Conservation (phyloP, 768 basidiomycete species). For the Mycena sanguinolenta region DNA sequence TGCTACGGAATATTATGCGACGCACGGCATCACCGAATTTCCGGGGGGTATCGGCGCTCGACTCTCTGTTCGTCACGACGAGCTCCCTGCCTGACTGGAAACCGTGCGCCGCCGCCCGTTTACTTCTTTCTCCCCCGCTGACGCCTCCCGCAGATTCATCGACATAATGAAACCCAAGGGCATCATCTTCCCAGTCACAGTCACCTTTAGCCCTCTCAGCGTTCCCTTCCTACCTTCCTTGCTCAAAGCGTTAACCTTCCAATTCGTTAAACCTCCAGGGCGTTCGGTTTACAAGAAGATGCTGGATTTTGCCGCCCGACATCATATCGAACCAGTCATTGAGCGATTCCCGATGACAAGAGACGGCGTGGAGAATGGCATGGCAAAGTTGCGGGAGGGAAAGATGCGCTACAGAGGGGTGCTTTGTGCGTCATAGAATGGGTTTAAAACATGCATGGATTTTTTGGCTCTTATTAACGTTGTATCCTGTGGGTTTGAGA, state of each 20-base stretch:
- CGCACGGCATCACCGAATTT: conserved; percentile 41
- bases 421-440: conserved; percentile 4
- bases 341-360: conserved; percentile 48
- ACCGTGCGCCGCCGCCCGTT: no score
- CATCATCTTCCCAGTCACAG: conserved; percentile 4
- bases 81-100: conserved; percentile 25
- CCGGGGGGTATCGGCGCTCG: conserved; percentile 38
- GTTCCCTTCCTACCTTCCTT: conserved; percentile 1
- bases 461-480: no score
- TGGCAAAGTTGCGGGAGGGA: conserved; percentile 23
- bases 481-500: neutral
- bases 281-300: conserved; percentile 37
- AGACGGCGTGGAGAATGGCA: conserved; percentile 38
- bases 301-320: conserved; percentile 49
- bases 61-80: conserved; percentile 45
- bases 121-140: no score
- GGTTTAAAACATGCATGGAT: no score
- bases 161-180: conserved; percentile 13
- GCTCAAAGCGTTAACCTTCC: conserved; percentile 8
- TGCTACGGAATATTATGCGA: conserved; percentile 52
- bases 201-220: neutral
- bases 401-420: conserved; percentile 31
- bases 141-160: no score
- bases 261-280: conserved; percentile 29
- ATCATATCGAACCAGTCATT: conserved; percentile 44